Conservation (phyloP, 805 yeast genomes). For the Ogataea thermomethanolica region DNA sequence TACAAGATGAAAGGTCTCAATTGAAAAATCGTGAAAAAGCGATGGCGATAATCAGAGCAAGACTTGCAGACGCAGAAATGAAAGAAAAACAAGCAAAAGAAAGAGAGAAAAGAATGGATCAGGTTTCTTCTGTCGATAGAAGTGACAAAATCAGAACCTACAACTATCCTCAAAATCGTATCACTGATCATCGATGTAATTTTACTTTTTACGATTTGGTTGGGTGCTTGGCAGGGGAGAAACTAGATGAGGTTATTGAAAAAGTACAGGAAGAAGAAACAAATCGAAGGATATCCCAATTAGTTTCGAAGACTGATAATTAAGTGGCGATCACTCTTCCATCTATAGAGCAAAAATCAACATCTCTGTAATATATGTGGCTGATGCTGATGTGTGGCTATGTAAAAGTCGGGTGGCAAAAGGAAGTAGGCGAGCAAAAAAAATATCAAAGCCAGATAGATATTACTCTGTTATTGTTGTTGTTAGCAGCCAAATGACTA, state of each 20-base stretch:
- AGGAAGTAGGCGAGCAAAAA: not conserved
- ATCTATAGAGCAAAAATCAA: no score
- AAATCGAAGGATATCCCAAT: conserved; percentile 40
- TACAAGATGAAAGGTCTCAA: conserved; percentile 95
- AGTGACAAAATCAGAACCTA: conserved; percentile 93
- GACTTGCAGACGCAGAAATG: conserved; percentile 79
- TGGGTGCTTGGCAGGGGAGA: conserved; percentile 59
- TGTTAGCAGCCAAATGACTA: conserved; percentile 23
- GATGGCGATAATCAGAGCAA: conserved; percentile 71
- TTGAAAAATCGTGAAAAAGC: conserved; percentile 94
- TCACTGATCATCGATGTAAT: conserved; percentile 93
- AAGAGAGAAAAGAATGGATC: conserved; percentile 65
- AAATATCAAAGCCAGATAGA: not conserved
- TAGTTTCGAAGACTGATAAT: conserved; percentile 27
- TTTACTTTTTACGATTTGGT: conserved; percentile 71
- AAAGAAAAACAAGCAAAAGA: conserved; percentile 62
- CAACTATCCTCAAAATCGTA: conserved; percentile 86
- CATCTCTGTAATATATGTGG: no score
- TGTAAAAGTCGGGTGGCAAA: not conserved
- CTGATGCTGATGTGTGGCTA: no score
- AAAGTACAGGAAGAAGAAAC: conserved; percentile 47
- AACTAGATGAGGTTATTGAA: conserved; percentile 53
- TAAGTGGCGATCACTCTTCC: no score
- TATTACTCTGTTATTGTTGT: no score
- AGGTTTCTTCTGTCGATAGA: conserved; percentile 84